Conservation (phyloP, 73 alveolate species). For the Paramecium tetraurelia region DNA sequence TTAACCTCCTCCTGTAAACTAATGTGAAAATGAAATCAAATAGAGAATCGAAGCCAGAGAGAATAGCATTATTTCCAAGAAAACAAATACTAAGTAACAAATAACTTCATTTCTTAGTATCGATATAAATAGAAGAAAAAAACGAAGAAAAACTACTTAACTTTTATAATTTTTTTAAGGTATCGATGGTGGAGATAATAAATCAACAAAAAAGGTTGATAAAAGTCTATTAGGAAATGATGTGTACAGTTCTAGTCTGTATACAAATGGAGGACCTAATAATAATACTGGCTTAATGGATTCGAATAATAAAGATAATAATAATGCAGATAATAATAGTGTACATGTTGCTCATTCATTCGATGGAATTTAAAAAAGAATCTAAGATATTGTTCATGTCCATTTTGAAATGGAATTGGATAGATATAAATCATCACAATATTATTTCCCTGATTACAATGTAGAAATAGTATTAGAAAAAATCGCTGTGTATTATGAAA, state of each 20-base stretch:
- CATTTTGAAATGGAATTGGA: slow-evolving; percentile 11
- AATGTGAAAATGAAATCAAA: neutral
- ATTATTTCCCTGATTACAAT: slow-evolving; percentile 19
- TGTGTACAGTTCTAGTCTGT: neutral
- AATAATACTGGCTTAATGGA: neutral
- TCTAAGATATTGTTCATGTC: neutral
- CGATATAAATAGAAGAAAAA: neutral
- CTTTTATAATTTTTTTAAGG: neutral
- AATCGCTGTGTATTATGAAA: neutral
- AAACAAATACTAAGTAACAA: neutral
- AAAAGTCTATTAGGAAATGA: neutral
- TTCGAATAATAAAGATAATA: neutral
- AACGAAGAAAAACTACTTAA: slow-evolving; percentile 27
- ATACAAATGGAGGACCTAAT: neutral
- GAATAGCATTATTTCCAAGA: neutral
- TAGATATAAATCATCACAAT: neutral
- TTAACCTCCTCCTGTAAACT: neutral
- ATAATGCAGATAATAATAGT: neutral
- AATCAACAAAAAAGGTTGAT: slow-evolving; percentile 2
- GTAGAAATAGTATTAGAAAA: neutral
- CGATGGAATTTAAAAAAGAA: neutral
- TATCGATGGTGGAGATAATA: neutral
- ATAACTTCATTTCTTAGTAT: neutral
- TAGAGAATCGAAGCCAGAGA: slow-evolving; percentile 32
- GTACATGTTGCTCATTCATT: neutral